Evolutionary conservation across 2,329 filamentous ascomycete genomes (phyloP), one percentile per base, ranked within the genome.

Genomic region (Ophiocordyceps camponoti-leonardi): DNA sequence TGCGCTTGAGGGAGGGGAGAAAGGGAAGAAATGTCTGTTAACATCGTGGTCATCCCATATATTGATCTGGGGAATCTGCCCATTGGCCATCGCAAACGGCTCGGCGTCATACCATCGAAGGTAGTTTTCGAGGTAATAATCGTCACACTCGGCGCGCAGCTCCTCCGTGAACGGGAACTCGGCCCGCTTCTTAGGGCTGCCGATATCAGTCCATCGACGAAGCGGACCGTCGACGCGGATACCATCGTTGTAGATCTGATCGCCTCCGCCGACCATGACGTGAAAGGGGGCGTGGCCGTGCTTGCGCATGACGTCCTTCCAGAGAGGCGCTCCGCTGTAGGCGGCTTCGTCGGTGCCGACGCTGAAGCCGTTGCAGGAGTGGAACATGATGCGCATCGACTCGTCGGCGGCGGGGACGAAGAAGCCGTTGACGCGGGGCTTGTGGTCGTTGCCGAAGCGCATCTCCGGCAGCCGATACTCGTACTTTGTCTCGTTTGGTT

Each of bases 331-430:
- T 0, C 92, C 92, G 56, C 83, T 90, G 68, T 87, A 94, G 40
- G 81, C 80, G 44, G 85, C 79, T 49, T 92, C 79, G 59, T 94
- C 83, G 4, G 86, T 90, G 45, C 83, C 84, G 37, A 92, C 73
- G 52, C 84, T 90, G 67, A 98, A 98, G 16, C 92, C 93, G 61
- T 98, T 98, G 67, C 92, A 95, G 47, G 86, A 94, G 67, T 95
- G 84, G 64, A 95, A 98, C 86, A 96, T 94, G 58, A 95, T 84
- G 58, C 94, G 86, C 90, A 98, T 96, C 5, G 85, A 84, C 62
- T 95, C 81, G 41, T 78, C 76, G 47, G 72, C 70, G 13, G 84
- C 86, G 13, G 92, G 90, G 5, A 96, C 77, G 71, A 83, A 94
- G 63, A 98, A 98, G 44, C 52, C 76, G 66, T 72, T 94, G 67